Evolutionary conservation across 768 basidiomycete species (phyloP).

Genomic region (Lactarius vividus): DNA sequence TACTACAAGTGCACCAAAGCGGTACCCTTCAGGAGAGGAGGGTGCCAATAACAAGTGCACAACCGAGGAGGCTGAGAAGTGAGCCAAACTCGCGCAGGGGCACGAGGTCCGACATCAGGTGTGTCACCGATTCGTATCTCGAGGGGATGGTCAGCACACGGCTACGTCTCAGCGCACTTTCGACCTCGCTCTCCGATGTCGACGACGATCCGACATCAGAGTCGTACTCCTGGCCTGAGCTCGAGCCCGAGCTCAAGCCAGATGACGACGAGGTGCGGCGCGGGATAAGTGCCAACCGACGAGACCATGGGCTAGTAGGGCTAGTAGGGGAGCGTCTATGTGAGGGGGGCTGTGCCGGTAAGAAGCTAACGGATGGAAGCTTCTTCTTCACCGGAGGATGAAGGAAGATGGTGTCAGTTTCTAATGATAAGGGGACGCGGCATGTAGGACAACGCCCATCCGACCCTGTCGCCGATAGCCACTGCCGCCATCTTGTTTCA

Average conservation of each 20-base stretch:
- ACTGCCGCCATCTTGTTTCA: conserved; percentile 11
- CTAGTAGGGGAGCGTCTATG: neutral
- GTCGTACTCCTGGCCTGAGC: conserved; percentile 21
- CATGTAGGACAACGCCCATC: conserved; percentile 30
- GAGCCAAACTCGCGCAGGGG: conserved; percentile 25
- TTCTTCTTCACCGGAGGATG: conserved; percentile 22
- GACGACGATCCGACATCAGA: conserved; percentile 19
- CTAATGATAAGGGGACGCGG: conserved; percentile 25
- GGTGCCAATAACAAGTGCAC: conserved; percentile 26
- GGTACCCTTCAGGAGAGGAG: conserved; percentile 22
- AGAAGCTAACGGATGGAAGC: conserved; percentile 5
- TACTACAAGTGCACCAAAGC: neutral
- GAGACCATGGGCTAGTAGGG: conserved; percentile 10
- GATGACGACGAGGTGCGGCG: conserved; percentile 3
- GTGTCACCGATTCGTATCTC: conserved; percentile 17
- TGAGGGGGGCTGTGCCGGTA: conserved; percentile 2
- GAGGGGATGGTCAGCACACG: conserved; percentile 15
- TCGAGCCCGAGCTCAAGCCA: conserved; percentile 15
- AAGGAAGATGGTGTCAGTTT: conserved; percentile 26
- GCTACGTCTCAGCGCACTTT: neutral
- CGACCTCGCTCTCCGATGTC: conserved; percentile 26
- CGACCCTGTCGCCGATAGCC: conserved; percentile 21
- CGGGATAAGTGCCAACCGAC: conserved; percentile 5
- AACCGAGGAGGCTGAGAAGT: conserved; percentile 26
- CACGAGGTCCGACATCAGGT: conserved; percentile 22